phyloP scores from a whole-genome alignment of 306 rosid species.

The Rubus idaeus region DNA sequence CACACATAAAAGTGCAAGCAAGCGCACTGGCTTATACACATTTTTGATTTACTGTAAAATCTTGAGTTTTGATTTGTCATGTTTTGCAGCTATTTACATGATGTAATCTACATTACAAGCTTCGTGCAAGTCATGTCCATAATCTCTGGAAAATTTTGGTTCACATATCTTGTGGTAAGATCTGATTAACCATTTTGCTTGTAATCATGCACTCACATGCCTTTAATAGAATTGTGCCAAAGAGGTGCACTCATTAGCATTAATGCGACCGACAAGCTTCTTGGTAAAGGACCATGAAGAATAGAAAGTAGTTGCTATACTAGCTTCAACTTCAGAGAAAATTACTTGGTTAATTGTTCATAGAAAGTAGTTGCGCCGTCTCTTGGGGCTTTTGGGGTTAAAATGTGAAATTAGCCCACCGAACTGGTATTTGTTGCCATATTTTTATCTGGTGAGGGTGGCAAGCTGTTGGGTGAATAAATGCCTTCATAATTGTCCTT shows the following conservation, averaged over 20 bases:
- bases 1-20: background rate
- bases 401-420: background rate
- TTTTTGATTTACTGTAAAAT: background rate
- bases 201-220: slow-evolving; percentile 4
- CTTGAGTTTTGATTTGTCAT: slow-evolving; percentile 19
- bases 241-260: slow-evolving; percentile 5
- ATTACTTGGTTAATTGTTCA: background rate
- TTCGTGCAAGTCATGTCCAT: slow-evolving; percentile 91
- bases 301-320: background rate
- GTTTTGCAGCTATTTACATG: slow-evolving; percentile 77
- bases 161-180: slow-evolving; percentile 79
- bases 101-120: slow-evolving; percentile 87
- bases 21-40: background rate
- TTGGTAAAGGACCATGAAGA: background rate
- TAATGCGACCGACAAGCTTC: background rate
- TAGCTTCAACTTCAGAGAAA: background rate
- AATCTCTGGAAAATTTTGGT: slow-evolving; percentile 91
- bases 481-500: background rate
- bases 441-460: too few relatives aligned
- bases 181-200: slow-evolving; percentile 18
- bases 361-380: background rate
- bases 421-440: background rate
- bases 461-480: background rate
- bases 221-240: background rate
- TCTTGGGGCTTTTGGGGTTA: background rate